Evolutionary conservation across 306 rosid species (phyloP).

Genomic region (Inga leiocalycina): DNA sequence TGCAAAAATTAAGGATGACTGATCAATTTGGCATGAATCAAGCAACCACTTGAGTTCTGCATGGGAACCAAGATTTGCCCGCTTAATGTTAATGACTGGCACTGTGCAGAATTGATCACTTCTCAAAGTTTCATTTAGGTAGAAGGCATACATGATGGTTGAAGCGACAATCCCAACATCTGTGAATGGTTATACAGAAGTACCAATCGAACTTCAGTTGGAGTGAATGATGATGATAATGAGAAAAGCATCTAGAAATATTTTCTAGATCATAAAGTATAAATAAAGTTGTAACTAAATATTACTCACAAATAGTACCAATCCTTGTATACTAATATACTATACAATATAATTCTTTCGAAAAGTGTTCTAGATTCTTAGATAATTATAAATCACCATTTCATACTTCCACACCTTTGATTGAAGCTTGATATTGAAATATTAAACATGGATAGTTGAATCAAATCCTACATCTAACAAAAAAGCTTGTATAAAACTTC

Average conservation of each 20-base stretch:
- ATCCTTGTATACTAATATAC: neutral
- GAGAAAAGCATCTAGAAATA: conserved; percentile 8
- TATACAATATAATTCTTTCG: neutral
- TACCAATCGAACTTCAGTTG: conserved; percentile 2
- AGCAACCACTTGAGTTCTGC: conserved; percentile 84
- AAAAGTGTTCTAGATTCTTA: neutral
- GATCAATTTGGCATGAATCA: conserved; percentile 81
- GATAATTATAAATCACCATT: too few relatives aligned
- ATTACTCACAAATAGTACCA: neutral
- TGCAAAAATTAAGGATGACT: conserved; percentile 62
- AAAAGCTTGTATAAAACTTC: neutral
- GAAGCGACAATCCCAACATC: conserved; percentile 79
- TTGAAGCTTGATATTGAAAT: neutral
- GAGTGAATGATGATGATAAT: neutral
- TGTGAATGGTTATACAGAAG: conserved; percentile 36
- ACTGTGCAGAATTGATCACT: conserved; percentile 59
- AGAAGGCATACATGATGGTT: conserved; percentile 78
- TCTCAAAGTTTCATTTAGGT: conserved; percentile 57
- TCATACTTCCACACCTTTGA: neutral
- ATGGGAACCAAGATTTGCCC: conserved; percentile 64
- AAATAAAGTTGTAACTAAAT: neutral
- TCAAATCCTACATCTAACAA: neutral
- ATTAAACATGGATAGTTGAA: neutral
- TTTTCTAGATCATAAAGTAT: neutral
- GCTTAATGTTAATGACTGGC: conserved; percentile 79